Percentiles rank a stretch among this genome's conserved stretches.
Evolutionary conservation across 306 rosid species (phyloP).

Genomic region (Castanea sativa): DNA sequence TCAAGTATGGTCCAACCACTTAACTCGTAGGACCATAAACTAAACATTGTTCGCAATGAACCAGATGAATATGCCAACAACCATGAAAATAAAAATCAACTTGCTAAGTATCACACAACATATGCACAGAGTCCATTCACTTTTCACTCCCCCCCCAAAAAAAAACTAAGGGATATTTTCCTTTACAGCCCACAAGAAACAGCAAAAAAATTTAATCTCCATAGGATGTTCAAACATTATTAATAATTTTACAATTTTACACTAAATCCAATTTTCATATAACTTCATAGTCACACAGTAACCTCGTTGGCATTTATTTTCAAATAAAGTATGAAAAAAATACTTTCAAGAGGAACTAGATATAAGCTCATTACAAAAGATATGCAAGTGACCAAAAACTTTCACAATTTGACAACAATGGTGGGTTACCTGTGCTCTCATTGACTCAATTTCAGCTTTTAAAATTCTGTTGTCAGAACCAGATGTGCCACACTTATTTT

Average conservation of each 20-base stretch:
- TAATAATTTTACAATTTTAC: background rate
- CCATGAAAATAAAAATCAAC: no score
- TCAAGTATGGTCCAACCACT: no score
- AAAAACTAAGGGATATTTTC: background rate
- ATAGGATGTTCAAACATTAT: no score
- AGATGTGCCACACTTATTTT: slow-evolving; percentile 48
- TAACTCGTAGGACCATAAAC: no score
- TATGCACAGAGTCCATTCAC: no score
- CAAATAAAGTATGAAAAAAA: background rate
- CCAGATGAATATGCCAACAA: no score
- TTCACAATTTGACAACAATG: background rate
- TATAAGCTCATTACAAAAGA: background rate
- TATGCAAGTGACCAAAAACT: background rate
- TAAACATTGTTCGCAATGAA: no score
- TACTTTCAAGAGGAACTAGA: background rate
- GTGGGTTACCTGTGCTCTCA: slow-evolving; percentile 54
- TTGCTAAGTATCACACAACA: no score
- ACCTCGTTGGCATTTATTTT: background rate
- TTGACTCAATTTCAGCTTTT: slow-evolving; percentile 56
- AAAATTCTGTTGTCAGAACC: slow-evolving; percentile 60
- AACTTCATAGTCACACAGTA: background rate
- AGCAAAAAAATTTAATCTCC: background rate
- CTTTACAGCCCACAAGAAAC: background rate
- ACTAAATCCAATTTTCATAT: background rate
- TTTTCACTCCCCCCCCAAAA: no score